Base-by-base conservation (phyloP, 495 filamentous ascomycete genomes). In the Cudoniella acicularis region DNA sequence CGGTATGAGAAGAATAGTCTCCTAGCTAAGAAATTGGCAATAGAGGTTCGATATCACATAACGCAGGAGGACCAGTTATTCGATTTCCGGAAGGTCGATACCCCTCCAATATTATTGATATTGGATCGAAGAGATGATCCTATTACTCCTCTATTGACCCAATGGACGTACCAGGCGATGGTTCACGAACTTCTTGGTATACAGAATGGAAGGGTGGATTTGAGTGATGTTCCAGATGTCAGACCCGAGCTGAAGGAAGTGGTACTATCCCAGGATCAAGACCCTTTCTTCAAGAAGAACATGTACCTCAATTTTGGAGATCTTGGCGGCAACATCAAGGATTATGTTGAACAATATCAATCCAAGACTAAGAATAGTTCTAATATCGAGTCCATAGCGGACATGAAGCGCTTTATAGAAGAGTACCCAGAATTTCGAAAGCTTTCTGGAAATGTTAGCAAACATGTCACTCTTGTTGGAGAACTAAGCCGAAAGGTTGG, bases 111-210 rank as follows among this genome's bases (percentile, higher is more conserved):
- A 64, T 78, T 98, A 3, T 77, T 98, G 51, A 84, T 98, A 51
- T 72, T 98, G 17, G 94, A 98, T 73, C 84, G 94, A 27, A 83
- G 94, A 70, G 92, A 97, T 70, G 94, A 98, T 63, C 95, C 94
- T 1, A 87, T 97, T 43, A 98, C 94, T n/a, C 94, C 94, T 0
- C 73, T 98, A 23, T 80, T 98, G 47, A 95, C 90, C 10, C 94
- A 98, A 70, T 98, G 94, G 94, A 98, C 94, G 25, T 98, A 98
- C 70, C 94, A 98, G 71, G 95, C 95, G 9, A 98, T 98, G 94
- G 95, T 98, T 1, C 94, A 98, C 68, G 94, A 98, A 62, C 73
- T 97, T 22, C 80, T 98, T 30, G 95, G 94, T 13, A 96, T 98
- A 55, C 80, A 90, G 58, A 96, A 96, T 70, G 94, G 94, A 18